These are phyloP conservation scores for Dryadomyces sulphureus DNA, from an alignment of 2,329 filamentous ascomycete species.

Conservation along the genomic window DNA sequence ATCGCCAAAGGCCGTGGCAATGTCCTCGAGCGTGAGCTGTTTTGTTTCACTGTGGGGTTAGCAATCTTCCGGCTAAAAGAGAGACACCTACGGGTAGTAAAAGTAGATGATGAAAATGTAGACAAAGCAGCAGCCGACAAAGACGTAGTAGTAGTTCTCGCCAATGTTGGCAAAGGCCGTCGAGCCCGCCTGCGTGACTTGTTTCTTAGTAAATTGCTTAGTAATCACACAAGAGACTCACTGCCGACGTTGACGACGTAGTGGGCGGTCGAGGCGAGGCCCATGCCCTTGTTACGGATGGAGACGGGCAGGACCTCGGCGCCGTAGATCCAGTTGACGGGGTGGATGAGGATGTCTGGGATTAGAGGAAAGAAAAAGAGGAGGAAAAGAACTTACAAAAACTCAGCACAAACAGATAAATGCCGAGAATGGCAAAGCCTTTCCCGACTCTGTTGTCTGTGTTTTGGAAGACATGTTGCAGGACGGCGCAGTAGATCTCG, in stretches of 20 bases:
- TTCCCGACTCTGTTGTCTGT: slow-evolving; percentile 40
- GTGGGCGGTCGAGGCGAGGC: slow-evolving; percentile 34
- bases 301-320: slow-evolving; percentile 38
- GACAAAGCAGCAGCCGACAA: slow-evolving; percentile 34
- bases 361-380: too few species aligned
- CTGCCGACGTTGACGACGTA: slow-evolving; percentile 38
- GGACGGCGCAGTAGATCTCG: slow-evolving; percentile 43
- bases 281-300: slow-evolving; percentile 40
- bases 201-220: too few species aligned
- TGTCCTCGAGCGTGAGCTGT: slow-evolving; percentile 31
- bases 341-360: slow-evolving; percentile 8
- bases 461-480: slow-evolving; percentile 41
- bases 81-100: slow-evolving; percentile 29
- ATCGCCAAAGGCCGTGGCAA: slow-evolving; percentile 32
- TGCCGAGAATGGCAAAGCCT: slow-evolving; percentile 42
- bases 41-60: slow-evolving; percentile 26
- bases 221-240: background rate
- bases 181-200: slow-evolving; percentile 38
- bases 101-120: slow-evolving; percentile 37
- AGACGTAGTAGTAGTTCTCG: slow-evolving; percentile 48
- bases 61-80: background rate
- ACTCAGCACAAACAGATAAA: slow-evolving; percentile 42
- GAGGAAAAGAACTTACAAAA: slow-evolving; percentile 28
- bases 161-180: slow-evolving; percentile 39
- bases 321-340: slow-evolving; percentile 33